Conservation (phyloP, 1,284 basidiomycete genomes). For the Hemileia vastatrix region DNA sequence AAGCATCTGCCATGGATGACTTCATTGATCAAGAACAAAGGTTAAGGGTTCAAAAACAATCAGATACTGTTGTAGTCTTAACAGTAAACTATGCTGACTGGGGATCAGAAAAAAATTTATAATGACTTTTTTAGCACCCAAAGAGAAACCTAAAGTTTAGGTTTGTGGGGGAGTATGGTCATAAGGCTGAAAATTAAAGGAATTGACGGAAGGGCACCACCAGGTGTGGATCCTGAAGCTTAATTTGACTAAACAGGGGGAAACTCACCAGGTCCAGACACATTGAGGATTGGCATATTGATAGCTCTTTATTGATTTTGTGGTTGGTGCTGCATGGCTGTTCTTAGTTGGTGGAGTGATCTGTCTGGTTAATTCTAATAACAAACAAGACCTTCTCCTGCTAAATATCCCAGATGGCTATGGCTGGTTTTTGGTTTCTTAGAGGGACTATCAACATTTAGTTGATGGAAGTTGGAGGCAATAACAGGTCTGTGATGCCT, state of each 20-base stretch:
- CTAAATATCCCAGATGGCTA: conserved; percentile 54
- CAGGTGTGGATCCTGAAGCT: conserved; percentile 41
- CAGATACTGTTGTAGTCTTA: conserved; percentile 34
- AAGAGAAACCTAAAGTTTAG: conserved; percentile 43
- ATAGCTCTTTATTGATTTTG: conserved; percentile 53
- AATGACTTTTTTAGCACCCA: background rate
- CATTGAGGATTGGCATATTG: conserved; percentile 53
- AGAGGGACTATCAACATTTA: conserved; percentile 53
- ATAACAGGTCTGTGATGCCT: conserved; percentile 42
- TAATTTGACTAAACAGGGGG: conserved; percentile 39
- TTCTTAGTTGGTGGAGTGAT: conserved; percentile 54
- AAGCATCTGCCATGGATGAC: conserved; percentile 59
- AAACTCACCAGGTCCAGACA: conserved; percentile 38
- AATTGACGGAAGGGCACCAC: conserved; percentile 49
- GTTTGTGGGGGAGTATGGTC: conserved; percentile 55
- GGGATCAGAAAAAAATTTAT: background rate
- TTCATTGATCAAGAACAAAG: conserved; percentile 59
- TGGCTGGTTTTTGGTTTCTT: conserved; percentile 51
- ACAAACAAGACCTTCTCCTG: conserved; percentile 56
- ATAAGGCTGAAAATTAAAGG: conserved; percentile 50
- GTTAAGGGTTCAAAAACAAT: conserved; percentile 57
- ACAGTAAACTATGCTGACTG: background rate
- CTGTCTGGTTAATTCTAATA: conserved; percentile 60
- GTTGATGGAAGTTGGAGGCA: conserved; percentile 54
- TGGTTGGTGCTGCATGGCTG: conserved; percentile 52